Evolutionary conservation across 1,284 basidiomycete genomes (phyloP).

Genomic region (Marasmius tenuissimus): DNA sequence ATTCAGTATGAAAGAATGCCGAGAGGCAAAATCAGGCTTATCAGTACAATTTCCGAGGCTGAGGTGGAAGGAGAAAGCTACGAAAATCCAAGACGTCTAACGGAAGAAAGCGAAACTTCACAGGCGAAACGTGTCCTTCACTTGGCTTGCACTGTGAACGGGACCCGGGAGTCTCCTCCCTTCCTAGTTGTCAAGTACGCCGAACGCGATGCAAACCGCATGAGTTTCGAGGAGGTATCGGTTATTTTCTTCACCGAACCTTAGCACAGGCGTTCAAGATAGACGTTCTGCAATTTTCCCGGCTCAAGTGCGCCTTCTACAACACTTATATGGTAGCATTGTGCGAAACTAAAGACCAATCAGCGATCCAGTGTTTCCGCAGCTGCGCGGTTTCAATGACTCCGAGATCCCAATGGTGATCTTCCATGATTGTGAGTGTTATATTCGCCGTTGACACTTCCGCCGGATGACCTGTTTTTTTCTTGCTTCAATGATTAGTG

Average conservation of each 20-base stretch:
- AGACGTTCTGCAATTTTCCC: neutral
- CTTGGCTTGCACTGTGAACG: neutral
- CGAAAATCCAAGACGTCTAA: neutral
- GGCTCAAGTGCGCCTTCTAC: neutral
- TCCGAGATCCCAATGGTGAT: neutral
- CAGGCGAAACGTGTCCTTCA: neutral
- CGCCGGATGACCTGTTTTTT: neutral
- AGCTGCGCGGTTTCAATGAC: neutral
- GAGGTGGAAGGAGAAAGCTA: neutral
- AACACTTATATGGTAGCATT: neutral
- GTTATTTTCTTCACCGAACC: neutral
- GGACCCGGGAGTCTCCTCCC: neutral
- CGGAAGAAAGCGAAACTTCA: neutral
- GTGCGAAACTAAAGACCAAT: neutral
- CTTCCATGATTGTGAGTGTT: neutral
- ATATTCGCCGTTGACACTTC: neutral
- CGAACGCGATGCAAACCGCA: neutral
- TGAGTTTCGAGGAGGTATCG: neutral
- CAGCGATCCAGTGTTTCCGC: neutral
- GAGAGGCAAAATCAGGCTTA: neutral
- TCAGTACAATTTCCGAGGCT: neutral
- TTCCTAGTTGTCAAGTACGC: neutral
- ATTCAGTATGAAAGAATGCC: neutral
- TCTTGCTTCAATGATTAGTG: neutral
- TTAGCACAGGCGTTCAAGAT: neutral